Conservation (phyloP, 768 basidiomycete species). For the Phylloporus rhodoxanthus region DNA sequence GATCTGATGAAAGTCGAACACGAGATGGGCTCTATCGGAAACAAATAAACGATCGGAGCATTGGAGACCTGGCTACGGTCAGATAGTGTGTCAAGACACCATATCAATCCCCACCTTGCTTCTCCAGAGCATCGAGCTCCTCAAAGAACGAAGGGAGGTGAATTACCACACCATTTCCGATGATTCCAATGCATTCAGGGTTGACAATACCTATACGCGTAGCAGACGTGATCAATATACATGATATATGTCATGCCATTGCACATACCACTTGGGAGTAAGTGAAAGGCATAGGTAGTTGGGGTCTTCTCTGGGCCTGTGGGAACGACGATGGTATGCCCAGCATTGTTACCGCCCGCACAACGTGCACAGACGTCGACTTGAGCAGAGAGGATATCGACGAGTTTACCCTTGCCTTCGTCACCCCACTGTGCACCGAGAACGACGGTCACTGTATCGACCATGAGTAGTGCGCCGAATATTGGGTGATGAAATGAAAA, state of each 20-base stretch:
- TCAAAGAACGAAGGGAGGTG: slow-evolving; percentile 93
- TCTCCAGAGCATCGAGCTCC: slow-evolving; percentile 81
- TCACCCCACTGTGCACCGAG: slow-evolving; percentile 91
- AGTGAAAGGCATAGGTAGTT: slow-evolving; percentile 91
- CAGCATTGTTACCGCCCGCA: slow-evolving; percentile 98
- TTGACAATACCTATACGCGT: slow-evolving; percentile 18
- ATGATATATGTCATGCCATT: background rate
- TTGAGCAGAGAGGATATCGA: slow-evolving; percentile 89
- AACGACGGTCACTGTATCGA: slow-evolving; percentile 55
- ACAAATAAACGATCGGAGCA: slow-evolving; percentile 82
- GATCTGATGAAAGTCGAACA: slow-evolving; percentile 99
- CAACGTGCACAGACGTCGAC: slow-evolving; percentile 92
- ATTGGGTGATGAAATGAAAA: background rate
- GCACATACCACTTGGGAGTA: slow-evolving; percentile 78
- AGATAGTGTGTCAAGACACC: background rate
- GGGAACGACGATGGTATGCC: slow-evolving; percentile 93
- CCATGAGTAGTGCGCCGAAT: slow-evolving; percentile 9
- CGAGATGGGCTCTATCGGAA: slow-evolving; percentile 94
- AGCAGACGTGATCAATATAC: background rate
- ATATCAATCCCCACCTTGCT: slow-evolving; percentile 54
- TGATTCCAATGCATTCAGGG: slow-evolving; percentile 70
- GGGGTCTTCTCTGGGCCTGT: slow-evolving; percentile 59
- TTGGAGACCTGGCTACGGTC: slow-evolving; percentile 58
- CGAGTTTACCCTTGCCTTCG: slow-evolving; percentile 93
- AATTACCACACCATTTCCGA: slow-evolving; percentile 94